Evolutionary conservation across 2,329 filamentous ascomycete species (phyloP).

Genomic region (Cladosporium austrohemisphaericum): DNA sequence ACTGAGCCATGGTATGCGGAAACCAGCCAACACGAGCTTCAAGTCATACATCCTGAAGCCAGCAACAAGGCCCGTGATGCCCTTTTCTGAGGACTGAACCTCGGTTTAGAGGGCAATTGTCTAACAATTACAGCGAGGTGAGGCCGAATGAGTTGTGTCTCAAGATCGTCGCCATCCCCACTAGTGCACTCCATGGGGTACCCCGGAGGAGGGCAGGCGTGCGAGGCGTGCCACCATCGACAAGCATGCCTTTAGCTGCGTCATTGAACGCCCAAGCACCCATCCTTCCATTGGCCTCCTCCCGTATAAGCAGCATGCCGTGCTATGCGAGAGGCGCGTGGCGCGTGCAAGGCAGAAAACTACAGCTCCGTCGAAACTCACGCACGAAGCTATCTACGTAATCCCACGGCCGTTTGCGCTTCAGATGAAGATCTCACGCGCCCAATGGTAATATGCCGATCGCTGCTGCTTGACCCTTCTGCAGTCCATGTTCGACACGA

Average conservation of each 20-base stretch:
- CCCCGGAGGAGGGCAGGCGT: no score
- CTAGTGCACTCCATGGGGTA: conserved; percentile 4
- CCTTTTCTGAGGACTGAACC: no score
- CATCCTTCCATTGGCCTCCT: background rate
- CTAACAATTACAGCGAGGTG: conserved; percentile 13
- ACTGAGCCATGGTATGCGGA: no score
- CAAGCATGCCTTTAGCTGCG: background rate
- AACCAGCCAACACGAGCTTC: background rate
- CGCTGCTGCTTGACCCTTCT: no score
- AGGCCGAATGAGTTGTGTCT: conserved; percentile 9
- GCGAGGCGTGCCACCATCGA: no score
- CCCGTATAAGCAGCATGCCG: conserved; percentile 6
- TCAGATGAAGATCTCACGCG: conserved; percentile 1
- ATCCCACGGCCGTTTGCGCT: conserved; percentile 5
- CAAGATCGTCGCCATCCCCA: conserved; percentile 4
- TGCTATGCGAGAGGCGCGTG: background rate
- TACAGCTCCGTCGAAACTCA: background rate
- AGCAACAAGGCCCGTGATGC: no score
- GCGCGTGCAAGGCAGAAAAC: background rate
- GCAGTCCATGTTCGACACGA: no score
- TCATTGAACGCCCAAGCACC: conserved; percentile 2
- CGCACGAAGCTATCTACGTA: background rate
- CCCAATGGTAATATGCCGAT: conserved; percentile 10
- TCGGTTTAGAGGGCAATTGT: no score
- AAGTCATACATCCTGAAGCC: background rate